Evolutionary conservation across 345 rosid species (phyloP).

Genomic region (Lepidium aucheri): DNA sequence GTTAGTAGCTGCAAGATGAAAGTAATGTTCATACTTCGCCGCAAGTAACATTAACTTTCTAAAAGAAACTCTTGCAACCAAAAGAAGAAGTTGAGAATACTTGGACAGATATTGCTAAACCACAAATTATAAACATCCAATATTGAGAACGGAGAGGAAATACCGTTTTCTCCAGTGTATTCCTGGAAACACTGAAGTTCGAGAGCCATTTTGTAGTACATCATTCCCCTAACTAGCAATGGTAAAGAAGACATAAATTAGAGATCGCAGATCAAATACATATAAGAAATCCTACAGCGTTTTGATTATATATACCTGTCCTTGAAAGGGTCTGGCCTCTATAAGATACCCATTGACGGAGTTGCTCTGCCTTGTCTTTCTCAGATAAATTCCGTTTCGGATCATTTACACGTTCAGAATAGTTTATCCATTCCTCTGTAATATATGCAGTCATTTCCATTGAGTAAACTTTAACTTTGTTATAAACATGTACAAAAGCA

Average conservation of each 20-base stretch:
- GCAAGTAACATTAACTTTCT: not conserved
- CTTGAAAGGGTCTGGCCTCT: conserved; percentile 92
- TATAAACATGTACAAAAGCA: not conserved
- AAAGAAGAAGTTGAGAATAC: not conserved
- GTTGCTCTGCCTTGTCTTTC: conserved; percentile 35
- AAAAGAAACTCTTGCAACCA: not conserved
- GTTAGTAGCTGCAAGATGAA: conserved; percentile 36
- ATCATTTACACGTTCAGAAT: conserved; percentile 46
- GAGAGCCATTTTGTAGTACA: conserved; percentile 77
- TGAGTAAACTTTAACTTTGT: conserved; percentile 15
- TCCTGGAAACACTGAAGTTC: conserved; percentile 79
- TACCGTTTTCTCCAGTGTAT: conserved; percentile 48
- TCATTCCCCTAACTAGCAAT: conserved; percentile 89
- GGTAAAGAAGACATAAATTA: conserved; percentile 12
- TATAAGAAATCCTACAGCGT: not conserved
- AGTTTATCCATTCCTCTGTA: conserved; percentile 89
- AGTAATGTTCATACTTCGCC: not conserved
- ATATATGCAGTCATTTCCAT: conserved; percentile 5
- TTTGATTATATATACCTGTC: conserved; percentile 59
- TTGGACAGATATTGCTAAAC: not conserved
- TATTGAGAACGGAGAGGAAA: conserved; percentile 11
- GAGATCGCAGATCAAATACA: not conserved
- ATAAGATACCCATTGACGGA: conserved; percentile 83
- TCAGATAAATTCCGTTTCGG: not conserved
- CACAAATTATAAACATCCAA: not conserved